Evolutionary conservation across 169 alveolate genomes (phyloP), one percentile per base, ranked within the genome.

Genomic region (Blepharisma undulans): DNA sequence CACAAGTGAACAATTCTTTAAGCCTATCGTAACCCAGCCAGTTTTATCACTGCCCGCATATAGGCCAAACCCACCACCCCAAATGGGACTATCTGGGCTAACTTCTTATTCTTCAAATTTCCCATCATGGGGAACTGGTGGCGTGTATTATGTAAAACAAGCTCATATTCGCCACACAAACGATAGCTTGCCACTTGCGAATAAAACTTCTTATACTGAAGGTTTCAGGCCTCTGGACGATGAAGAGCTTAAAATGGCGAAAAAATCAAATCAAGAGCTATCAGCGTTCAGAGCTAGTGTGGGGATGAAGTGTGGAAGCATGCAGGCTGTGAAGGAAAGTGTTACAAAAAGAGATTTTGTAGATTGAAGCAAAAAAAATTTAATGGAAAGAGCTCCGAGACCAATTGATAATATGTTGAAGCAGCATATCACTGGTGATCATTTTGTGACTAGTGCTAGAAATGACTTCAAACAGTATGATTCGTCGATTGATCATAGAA

Each of bases 101-200:
- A 27, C 91, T 66, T n/a, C 36, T 71, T 86, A 86, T 48, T 19
- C 27, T 27, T 61, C 59, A 25, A 86, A 60, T 25, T 86, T 71
- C 66, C 48, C 91, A 0, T 19, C 27, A 19, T 86, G 91, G 91
- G 91, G 91, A 19, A 71, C 33, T 7, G 60, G 72, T 1, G 84
- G 84, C 16, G 66, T 30, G 12, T 86, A 86, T 72, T 71, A 71
- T 72, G 91, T 86, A 72, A 86, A 27, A 4, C 91, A 86, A 32
- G 33, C 25, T 1, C 84, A 86, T 32, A 25, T 72, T 1, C 27
- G 72, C 8, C 91, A 86, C n/a, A 71, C 91, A 22, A 4, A 25
- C 10, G 30, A 36, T 25, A 30, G 22, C 22, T 19, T 82, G 78
- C 82, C 48, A 5, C n/a, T 86, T 2, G 72, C 25, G 0, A 72